Evolutionary conservation across 495 filamentous ascomycete species (phyloP), one percentile per base, ranked within the genome.

Genomic region (Chaetomium fimeti): DNA sequence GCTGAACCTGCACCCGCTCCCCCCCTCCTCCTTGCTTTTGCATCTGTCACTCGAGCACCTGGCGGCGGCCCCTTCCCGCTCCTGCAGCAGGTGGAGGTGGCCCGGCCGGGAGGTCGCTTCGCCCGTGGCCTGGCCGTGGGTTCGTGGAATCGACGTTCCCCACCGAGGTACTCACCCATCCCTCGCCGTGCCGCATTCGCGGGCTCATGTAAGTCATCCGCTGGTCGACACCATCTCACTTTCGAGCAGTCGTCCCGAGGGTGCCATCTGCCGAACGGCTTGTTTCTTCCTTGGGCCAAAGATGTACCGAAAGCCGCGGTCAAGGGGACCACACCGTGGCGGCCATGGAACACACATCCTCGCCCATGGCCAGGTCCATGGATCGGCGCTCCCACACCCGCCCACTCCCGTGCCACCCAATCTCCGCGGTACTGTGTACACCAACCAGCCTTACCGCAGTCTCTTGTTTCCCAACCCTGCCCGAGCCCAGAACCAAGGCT

Each of bases 51-150:
- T 67, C 52, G 61, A 68, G 62, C 60, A 60, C 60, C 48, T 56
- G 66, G 63, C 63, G 64, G 67, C 68, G 66, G 55, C 68, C 66
- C 68, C 72, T 66, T 72, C 72, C 72, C 72, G 72, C 72, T 70
- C 70, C 40, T 74, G 72, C 72, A 72, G 53, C 43, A 27, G 58
- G 40, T 40, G 42, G 49, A 52, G 36, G 32, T 16, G 22, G 36
- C n/a, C n/a, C 28, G n/a, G 28, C 15, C 36, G 53, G 32, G 13
- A 56, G 54, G 55, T 55, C 52, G 27, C 25, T 28, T 55, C 52
- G 28, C 18, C 18, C 24, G 27, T 29, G 24, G 51, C 51, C 27
- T 54, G 24, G 13, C 13, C 15, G 24, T 29, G 24, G 22, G 49
- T 28, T 53, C 49, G 48, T 25, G 38, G 48, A 40, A 24, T 65